phyloP scores from a whole-genome alignment of 257 asterid genomes.

The Mentha longifolia region DNA sequence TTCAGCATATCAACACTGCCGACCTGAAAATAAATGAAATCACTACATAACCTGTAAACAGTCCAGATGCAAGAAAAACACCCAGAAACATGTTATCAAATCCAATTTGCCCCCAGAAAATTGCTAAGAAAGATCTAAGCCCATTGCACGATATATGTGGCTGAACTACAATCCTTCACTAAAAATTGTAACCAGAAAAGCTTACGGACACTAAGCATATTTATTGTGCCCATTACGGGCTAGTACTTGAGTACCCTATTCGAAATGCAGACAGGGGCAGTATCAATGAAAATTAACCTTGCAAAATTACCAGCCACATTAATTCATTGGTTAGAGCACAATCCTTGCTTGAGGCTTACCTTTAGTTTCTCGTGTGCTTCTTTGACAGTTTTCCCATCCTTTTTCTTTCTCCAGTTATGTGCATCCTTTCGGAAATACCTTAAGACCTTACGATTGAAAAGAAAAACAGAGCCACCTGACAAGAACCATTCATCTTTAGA shows the following conservation, averaged over 20 bases:
- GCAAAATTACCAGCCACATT: slow-evolving; percentile 15
- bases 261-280: slow-evolving; percentile 4
- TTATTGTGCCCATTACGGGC: neutral
- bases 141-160: slow-evolving; percentile 16
- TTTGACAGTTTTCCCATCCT: slow-evolving; percentile 94
- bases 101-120: slow-evolving; percentile 7
- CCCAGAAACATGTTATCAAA: slow-evolving; percentile 21
- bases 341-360: slow-evolving; percentile 66
- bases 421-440: slow-evolving; percentile 97
- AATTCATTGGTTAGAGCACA: neutral
- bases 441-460: slow-evolving; percentile 89
- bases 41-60: slow-evolving; percentile 24
- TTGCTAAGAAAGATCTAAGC: slow-evolving; percentile 12
- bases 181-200: slow-evolving; percentile 15
- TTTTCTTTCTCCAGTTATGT: slow-evolving; percentile 96
- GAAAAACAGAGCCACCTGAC: slow-evolving; percentile 97
- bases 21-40: slow-evolving; percentile 58
- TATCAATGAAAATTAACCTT: neutral
- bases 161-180: slow-evolving; percentile 8
- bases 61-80: slow-evolving; percentile 23
- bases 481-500: slow-evolving; percentile 31
- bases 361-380: slow-evolving; percentile 98
- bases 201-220: neutral
- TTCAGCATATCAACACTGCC: slow-evolving; percentile 97
- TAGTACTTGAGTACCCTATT: slow-evolving; percentile 7